Evolutionary conservation across 371 early-diverging fungal genomes (phyloP).

Genomic region (Rozella allomycis): DNA sequence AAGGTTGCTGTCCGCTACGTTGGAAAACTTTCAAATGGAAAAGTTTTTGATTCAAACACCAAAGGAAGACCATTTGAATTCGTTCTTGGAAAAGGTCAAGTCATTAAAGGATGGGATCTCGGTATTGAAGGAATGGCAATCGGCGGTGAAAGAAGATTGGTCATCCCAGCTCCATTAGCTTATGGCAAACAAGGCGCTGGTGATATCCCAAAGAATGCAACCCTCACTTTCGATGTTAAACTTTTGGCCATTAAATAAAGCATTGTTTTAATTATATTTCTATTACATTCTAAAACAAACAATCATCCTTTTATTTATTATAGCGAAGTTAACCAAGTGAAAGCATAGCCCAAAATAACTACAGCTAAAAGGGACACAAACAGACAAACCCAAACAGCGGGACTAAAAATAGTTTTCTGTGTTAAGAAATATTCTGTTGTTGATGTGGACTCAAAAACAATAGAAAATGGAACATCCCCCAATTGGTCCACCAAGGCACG

Average conservation of each 20-base stretch:
- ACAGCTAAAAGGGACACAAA: no score
- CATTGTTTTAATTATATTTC: no score
- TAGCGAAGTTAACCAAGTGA: no score
- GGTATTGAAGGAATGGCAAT: constrained; percentile 74
- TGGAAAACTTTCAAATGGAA: constrained; percentile 63
- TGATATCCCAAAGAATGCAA: constrained; percentile 65
- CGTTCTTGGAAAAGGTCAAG: constrained; percentile 66
- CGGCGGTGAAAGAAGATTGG: constrained; percentile 68
- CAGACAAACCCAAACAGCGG: no score
- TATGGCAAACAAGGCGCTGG: constrained; percentile 60
- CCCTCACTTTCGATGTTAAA: constrained; percentile 64
- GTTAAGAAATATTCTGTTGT: no score
- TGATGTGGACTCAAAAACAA: no score
- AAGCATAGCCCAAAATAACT: no score
- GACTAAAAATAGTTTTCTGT: no score
- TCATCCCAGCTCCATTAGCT: constrained; percentile 64
- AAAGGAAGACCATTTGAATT: constrained; percentile 75
- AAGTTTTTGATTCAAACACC: constrained; percentile 78
- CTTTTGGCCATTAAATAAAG: constrained; percentile 26
- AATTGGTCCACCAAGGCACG: no score
- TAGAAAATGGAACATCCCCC: no score
- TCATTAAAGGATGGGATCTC: constrained; percentile 83
- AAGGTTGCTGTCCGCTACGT: constrained; percentile 63
- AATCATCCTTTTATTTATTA: no score
- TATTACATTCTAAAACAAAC: no score